Evolutionary conservation across 495 filamentous ascomycete genomes (phyloP).

Genomic region (Xylaria sp.): DNA sequence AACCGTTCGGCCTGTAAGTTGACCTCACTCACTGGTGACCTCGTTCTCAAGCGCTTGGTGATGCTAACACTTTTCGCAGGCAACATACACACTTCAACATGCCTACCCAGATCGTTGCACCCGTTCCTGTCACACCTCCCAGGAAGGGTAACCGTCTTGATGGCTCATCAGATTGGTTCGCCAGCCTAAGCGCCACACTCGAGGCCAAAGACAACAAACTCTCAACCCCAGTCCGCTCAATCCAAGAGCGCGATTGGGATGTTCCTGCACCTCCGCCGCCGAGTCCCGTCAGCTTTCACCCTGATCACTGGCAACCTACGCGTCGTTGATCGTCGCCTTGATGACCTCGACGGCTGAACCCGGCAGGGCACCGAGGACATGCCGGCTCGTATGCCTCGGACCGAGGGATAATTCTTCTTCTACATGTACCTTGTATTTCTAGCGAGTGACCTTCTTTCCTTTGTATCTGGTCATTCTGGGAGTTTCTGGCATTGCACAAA

Average conservation of each 20-base stretch:
- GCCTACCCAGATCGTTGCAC: constrained; percentile 54
- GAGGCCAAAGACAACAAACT: constrained; percentile 45
- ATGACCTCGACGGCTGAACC: background rate
- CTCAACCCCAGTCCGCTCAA: constrained; percentile 50
- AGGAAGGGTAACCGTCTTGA: constrained; percentile 46
- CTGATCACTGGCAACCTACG: constrained; percentile 49
- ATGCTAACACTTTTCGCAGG: constrained; percentile 5
- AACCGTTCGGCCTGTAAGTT: constrained; percentile 8
- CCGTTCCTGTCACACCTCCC: constrained; percentile 51
- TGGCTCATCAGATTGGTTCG: constrained; percentile 55
- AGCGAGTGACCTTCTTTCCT: constrained; percentile 32
- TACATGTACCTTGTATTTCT: constrained; percentile 37
- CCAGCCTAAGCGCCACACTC: constrained; percentile 54
- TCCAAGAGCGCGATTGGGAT: constrained; percentile 57
- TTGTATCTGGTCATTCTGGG: constrained; percentile 32
- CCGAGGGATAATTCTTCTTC: constrained; percentile 24
- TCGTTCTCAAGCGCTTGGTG: background rate
- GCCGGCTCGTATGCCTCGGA: background rate
- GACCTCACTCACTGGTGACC: background rate
- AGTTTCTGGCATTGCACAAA: constrained; percentile 39
- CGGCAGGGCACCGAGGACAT: background rate
- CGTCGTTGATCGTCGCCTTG: constrained; percentile 32
- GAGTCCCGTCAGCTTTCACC: constrained; percentile 55
- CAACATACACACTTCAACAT: constrained; percentile 42
- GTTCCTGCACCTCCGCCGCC: constrained; percentile 59